phyloP scores from a whole-genome alignment of 148 eudicot species.

The Nepenthes mirabilis region DNA sequence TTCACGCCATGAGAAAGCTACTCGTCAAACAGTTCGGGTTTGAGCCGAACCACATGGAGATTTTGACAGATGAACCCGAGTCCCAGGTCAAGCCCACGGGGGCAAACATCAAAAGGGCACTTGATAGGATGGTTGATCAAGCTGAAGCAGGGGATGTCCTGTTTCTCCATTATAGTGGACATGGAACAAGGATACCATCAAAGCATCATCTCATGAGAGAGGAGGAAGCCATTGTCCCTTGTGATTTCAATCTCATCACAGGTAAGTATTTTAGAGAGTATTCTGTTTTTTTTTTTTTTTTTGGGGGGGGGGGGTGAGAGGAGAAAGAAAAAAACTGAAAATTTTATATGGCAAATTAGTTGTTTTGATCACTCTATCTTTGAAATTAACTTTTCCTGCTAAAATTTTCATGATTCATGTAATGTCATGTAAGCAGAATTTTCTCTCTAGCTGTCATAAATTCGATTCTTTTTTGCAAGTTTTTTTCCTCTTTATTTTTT shows the following conservation, averaged over 20 bases:
- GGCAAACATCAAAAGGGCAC: conserved; percentile 23
- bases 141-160: conserved; percentile 30
- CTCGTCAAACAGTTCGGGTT: conserved; percentile 29
- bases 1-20: conserved; percentile 23
- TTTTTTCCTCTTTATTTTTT: too few species aligned
- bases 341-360: too few species aligned
- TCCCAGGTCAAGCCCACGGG: conserved; percentile 25
- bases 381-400: too few species aligned
- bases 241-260: conserved; percentile 35
- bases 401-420: too few species aligned
- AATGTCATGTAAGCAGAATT: too few species aligned
- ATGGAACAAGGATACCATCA: conserved; percentile 25
- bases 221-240: conserved; percentile 38
- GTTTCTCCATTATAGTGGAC: conserved; percentile 38
- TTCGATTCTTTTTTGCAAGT: too few species aligned
- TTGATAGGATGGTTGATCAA: conserved; percentile 22
- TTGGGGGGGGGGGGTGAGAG: too few species aligned
- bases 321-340: too few species aligned
- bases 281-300: too few species aligned
- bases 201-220: conserved; percentile 14
- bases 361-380: too few species aligned
- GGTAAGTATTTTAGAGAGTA: conserved; percentile 12
- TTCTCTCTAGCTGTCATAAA: too few species aligned
- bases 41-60: conserved; percentile 17
- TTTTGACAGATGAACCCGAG: conserved; percentile 32